These are phyloP conservation scores for Solanum tarapatanum DNA, from an alignment of 257 asterid genomes.

Conservation along the genomic window DNA sequence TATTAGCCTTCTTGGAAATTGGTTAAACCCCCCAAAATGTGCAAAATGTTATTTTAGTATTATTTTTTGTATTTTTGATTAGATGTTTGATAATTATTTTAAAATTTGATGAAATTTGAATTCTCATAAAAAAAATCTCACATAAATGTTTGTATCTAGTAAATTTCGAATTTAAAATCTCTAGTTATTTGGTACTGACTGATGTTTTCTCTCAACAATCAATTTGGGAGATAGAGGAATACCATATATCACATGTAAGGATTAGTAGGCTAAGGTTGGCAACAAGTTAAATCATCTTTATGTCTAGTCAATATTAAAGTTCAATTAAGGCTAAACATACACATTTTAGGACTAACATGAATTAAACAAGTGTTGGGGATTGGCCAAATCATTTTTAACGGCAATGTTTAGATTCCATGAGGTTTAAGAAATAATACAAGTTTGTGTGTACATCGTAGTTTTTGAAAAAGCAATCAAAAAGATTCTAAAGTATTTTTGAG, in stretches of 20 bases:
- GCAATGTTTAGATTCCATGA: background rate
- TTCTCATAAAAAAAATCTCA: fast-evolving
- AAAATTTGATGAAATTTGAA: background rate
- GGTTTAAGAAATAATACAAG: background rate
- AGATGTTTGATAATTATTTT: background rate
- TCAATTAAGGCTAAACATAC: background rate
- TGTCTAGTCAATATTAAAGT: background rate
- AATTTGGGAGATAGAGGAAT: background rate
- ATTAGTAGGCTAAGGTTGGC: background rate
- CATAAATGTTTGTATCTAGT: background rate
- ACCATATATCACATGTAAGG: background rate
- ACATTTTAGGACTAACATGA: background rate
- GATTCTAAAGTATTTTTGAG: background rate
- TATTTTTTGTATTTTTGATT: fast-evolving
- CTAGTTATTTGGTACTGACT: background rate
- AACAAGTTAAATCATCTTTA: background rate
- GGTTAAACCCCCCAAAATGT: background rate
- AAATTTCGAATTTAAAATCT: background rate
- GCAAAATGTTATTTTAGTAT: background rate
- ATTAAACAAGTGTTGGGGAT: background rate
- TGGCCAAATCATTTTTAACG: background rate
- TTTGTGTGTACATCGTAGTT: background rate
- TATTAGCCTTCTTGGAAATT: background rate
- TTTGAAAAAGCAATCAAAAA: background rate
- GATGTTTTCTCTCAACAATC: background rate